Evolutionary conservation across 441 rosid species (phyloP), one percentile per base, ranked within the genome.

Genomic region (Gossypium davidsonii): DNA sequence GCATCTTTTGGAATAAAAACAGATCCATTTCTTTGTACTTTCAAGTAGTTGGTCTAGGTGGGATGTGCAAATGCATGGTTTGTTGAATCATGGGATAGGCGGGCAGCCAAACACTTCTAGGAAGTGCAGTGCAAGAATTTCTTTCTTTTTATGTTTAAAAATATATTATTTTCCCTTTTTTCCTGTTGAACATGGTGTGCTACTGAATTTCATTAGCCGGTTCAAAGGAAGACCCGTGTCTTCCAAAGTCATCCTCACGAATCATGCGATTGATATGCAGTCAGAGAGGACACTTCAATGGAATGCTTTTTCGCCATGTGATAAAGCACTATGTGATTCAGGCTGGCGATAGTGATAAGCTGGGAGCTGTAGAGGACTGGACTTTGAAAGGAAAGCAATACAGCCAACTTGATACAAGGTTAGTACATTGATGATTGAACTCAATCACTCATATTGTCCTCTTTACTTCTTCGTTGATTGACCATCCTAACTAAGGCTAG

Each of bases 291-390:
- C 80, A 81, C 55, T 85, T 85, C 81, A 87, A 73, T 75, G 90
- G 89, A 42, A 79, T 87, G 85, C 83, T 80, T 77, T 87, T 89
- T 62, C 83, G 73, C 31, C 84, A 76, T 62, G 87, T 87, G 60
- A 83, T 89, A 52, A 87, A 89, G 80, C 87, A 85, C 76, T 85
- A 79, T 57, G 78, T 87, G 74, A 84, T 89, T 80, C 89, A 84
- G 84, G 91, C 85, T 26, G 87, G 88, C 20, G 66, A 83, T 49
- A 78, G 70, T 31, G 74, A 75, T 71, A 80, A 78, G 65, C 70
- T 75, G 9, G 83, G 78, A 37, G 77, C 85, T 48, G 75, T 79
- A 26, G 88, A 85, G 73, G 87, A 85, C 39, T 89, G 89, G 93
- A 84, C 81, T 17, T 75, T 82, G 57, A 62, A 74, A 76, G 87